phyloP scores from a whole-genome alignment of 805 yeast genomes.

The Candida chauliodis region DNA sequence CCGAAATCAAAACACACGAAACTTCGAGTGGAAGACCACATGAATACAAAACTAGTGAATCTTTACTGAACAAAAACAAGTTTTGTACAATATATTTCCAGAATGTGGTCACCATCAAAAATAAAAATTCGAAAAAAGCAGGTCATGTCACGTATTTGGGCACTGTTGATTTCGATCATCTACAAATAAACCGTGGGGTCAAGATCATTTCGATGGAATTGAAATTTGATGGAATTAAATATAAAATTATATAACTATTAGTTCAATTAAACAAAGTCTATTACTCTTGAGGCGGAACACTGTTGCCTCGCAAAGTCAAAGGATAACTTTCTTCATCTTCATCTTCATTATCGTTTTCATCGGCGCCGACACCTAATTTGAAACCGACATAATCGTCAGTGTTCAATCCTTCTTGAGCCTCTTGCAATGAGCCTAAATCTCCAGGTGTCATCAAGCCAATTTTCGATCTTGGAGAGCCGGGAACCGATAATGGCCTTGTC shows the following conservation, averaged over 20 bases:
- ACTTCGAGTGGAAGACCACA: slow-evolving; percentile 24
- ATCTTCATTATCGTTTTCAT: slow-evolving; percentile 39
- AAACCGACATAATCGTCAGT: slow-evolving; percentile 76
- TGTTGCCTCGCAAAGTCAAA: slow-evolving; percentile 46
- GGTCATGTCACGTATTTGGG: slow-evolving; percentile 26
- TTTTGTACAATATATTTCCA: slow-evolving; percentile 23
- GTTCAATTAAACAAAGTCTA: background rate
- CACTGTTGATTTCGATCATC: slow-evolving; percentile 27
- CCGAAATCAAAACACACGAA: slow-evolving; percentile 22
- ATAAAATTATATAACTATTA: slow-evolving; percentile 5
- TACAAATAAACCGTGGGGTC: slow-evolving; percentile 29
- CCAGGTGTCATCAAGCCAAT: slow-evolving; percentile 92
- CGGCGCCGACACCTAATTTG: slow-evolving; percentile 41
- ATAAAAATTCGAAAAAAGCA: slow-evolving; percentile 13
- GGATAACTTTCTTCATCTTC: slow-evolving; percentile 40
- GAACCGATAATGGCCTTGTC: slow-evolving; percentile 91
- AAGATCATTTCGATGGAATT: slow-evolving; percentile 22
- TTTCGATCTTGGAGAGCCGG: slow-evolving; percentile 87
- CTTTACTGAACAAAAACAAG: slow-evolving; percentile 13
- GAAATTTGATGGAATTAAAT: slow-evolving; percentile 5
- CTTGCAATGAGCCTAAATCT: slow-evolving; percentile 94
- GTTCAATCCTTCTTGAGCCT: slow-evolving; percentile 64
- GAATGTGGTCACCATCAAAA: slow-evolving; percentile 22
- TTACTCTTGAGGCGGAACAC: slow-evolving; percentile 4
- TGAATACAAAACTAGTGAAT: slow-evolving; percentile 16